These are phyloP conservation scores for Cytidiella melzeri DNA, from an alignment of 768 basidiomycete genomes.

Conservation along the genomic window DNA sequence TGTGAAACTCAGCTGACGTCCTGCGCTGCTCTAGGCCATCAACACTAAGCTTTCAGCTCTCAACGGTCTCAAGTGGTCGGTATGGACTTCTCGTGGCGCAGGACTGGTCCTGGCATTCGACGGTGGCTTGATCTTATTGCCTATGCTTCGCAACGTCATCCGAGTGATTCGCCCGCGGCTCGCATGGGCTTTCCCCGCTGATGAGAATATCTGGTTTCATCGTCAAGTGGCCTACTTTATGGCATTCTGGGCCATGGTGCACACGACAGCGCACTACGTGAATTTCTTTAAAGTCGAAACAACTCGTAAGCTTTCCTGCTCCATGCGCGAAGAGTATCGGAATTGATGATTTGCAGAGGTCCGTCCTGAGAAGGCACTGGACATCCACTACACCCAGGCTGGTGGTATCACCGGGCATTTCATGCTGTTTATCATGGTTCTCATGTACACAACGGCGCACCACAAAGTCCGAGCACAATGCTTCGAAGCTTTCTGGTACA, in stretches of 20 bases:
- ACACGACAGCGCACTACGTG: constrained; percentile 90
- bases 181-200: constrained; percentile 81
- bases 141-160: constrained; percentile 86
- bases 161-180: constrained; percentile 76
- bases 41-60: constrained; percentile 65
- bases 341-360: constrained; percentile 50
- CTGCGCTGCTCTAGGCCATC: constrained; percentile 36
- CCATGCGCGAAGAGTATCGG: not conserved
- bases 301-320: constrained; percentile 49
- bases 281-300: constrained; percentile 91
- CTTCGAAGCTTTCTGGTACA: constrained; percentile 98
- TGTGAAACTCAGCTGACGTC: constrained; percentile 3
- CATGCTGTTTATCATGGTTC: constrained; percentile 89
- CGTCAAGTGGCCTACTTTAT: constrained; percentile 91
- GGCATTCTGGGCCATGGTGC: constrained; percentile 90
- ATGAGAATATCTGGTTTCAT: constrained; percentile 97
- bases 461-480: constrained; percentile 81
- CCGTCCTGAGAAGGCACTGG: constrained; percentile 65
- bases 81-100: constrained; percentile 88
- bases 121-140: constrained; percentile 80
- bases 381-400: constrained; percentile 84
- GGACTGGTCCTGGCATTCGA: constrained; percentile 87
- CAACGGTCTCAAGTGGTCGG: constrained; percentile 75
- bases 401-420: constrained; percentile 95
- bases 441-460: constrained; percentile 91